Percentiles rank a stretch among this genome's conserved stretches.
These are phyloP conservation scores for Pythium vanterpoolii DNA, from an alignment of 352 stramenopile species.

Conservation along the genomic window DNA sequence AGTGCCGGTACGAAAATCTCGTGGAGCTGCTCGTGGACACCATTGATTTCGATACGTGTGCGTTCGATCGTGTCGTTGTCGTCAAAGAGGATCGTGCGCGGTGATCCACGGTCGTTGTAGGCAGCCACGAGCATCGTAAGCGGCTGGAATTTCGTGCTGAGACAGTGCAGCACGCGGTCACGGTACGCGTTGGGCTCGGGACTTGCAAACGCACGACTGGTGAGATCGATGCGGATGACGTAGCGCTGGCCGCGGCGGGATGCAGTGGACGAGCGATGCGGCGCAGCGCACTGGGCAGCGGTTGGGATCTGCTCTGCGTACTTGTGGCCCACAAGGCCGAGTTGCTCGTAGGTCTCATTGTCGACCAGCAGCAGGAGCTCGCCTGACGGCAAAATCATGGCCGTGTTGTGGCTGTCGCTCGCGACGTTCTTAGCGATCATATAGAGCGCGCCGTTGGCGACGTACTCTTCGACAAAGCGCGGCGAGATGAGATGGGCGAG, in stretches of 20 bases:
- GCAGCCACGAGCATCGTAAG: slow-evolving; percentile 76
- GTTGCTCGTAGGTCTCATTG: slow-evolving; percentile 57
- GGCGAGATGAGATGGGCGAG: slow-evolving; percentile 54
- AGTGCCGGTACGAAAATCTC: slow-evolving; percentile 58
- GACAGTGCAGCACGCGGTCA: slow-evolving; percentile 41
- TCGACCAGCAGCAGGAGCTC: slow-evolving; percentile 73
- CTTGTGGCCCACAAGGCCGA: slow-evolving; percentile 67
- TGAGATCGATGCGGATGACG: slow-evolving; percentile 61
- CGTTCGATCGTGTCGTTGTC: slow-evolving; percentile 63
- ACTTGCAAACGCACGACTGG: slow-evolving; percentile 28
- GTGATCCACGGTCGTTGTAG: slow-evolving; percentile 56
- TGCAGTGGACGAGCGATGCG: background rate
- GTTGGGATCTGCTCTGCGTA: slow-evolving; percentile 37
- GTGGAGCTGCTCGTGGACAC: slow-evolving; percentile 32
- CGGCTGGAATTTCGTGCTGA: slow-evolving; percentile 47
- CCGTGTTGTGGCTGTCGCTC: slow-evolving; percentile 55
- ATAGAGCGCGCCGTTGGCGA: slow-evolving; percentile 44
- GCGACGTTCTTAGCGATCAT: slow-evolving; percentile 80
- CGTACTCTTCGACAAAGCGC: slow-evolving; percentile 60
- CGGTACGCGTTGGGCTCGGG: slow-evolving; percentile 2
- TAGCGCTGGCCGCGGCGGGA: slow-evolving; percentile 44
- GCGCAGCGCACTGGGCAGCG: slow-evolving; percentile 22
- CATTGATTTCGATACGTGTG: slow-evolving; percentile 61
- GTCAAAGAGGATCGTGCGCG: slow-evolving; percentile 66
- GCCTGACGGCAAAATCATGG: slow-evolving; percentile 58